Evolutionary conservation across 495 filamentous ascomycete genomes (phyloP).

Genomic region (Massariosphaeria phaeospora): DNA sequence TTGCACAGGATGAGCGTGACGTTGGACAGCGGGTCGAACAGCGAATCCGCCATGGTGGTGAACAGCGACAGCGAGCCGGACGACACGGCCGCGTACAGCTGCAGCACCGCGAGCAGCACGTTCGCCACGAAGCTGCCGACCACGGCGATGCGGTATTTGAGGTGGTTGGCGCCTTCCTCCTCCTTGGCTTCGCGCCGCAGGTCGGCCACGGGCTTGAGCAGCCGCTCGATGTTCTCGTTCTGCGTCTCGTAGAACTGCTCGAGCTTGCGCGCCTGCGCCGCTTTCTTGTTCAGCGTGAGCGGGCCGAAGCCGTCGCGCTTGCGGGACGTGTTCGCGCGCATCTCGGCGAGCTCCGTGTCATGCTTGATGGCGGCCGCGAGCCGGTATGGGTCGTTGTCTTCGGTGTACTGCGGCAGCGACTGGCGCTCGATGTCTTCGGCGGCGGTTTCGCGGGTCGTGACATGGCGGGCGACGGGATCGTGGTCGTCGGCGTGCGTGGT

Average conservation of each 20-base stretch:
- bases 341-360: slow-evolving; percentile 67
- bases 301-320: slow-evolving; percentile 59
- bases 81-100: slow-evolving; percentile 82
- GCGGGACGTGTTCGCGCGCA: slow-evolving; percentile 75
- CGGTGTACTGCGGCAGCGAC: slow-evolving; percentile 53
- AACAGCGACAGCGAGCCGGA: slow-evolving; percentile 89
- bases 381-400: slow-evolving; percentile 71
- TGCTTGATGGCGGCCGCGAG: slow-evolving; percentile 77
- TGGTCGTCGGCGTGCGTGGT: slow-evolving; percentile 39
- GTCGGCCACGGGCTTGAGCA: slow-evolving; percentile 90
- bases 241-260: slow-evolving; percentile 84
- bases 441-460: slow-evolving; percentile 28
- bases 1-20: slow-evolving; percentile 81
- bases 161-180: slow-evolving; percentile 70
- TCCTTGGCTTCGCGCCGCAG: slow-evolving; percentile 76
- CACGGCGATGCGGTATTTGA: slow-evolving; percentile 84
- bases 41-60: slow-evolving; percentile 94
- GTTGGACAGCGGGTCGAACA: slow-evolving; percentile 94
- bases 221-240: slow-evolving; percentile 86
- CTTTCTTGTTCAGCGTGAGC: slow-evolving; percentile 41
- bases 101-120: slow-evolving; percentile 67
- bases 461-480: slow-evolving; percentile 48
- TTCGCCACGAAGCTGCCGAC: slow-evolving; percentile 87
- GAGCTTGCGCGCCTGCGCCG: slow-evolving; percentile 56
- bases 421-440: slow-evolving; percentile 68